Percentiles rank a stretch among this genome's conserved stretches.
Conservation (phyloP, 2,329 filamentous ascomycete genomes). For the Pezicula radicicola region DNA sequence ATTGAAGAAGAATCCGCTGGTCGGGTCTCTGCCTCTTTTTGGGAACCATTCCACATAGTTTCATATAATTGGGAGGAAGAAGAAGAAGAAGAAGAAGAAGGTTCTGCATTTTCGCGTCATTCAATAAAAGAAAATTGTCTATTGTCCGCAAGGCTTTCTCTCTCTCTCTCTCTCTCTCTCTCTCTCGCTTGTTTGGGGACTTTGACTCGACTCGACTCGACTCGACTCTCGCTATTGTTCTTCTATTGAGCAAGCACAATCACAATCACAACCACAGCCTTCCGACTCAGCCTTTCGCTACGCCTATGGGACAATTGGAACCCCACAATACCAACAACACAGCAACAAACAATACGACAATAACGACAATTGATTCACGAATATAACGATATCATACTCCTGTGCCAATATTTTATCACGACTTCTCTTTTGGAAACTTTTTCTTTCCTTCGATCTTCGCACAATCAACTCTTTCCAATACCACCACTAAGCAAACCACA, state of each 20-base stretch:
- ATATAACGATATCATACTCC: neutral
- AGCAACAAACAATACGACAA: constrained; percentile 1
- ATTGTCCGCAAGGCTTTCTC: no score
- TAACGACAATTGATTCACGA: neutral
- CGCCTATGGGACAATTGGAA: neutral
- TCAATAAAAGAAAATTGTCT: no score
- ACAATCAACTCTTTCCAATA: constrained; percentile 2
- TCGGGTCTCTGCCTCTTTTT: neutral
- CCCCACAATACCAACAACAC: neutral
- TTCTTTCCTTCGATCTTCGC: neutral
- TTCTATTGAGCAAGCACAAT: neutral
- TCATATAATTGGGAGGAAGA: neutral
- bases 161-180: no score
- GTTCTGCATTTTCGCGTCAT: no score
- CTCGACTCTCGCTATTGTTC: neutral
- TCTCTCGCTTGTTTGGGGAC: no score
- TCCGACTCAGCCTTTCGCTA: neutral
- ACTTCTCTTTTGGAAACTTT: neutral
- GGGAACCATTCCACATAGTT: neutral
- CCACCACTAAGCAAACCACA: neutral
- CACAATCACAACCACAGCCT: neutral
- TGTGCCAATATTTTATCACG: neutral
- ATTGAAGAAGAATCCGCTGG: neutral
- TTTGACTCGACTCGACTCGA: no score
- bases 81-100: no score